Conservation (phyloP, 164 flowering plant species). For the Chimonanthus salicifolius region DNA sequence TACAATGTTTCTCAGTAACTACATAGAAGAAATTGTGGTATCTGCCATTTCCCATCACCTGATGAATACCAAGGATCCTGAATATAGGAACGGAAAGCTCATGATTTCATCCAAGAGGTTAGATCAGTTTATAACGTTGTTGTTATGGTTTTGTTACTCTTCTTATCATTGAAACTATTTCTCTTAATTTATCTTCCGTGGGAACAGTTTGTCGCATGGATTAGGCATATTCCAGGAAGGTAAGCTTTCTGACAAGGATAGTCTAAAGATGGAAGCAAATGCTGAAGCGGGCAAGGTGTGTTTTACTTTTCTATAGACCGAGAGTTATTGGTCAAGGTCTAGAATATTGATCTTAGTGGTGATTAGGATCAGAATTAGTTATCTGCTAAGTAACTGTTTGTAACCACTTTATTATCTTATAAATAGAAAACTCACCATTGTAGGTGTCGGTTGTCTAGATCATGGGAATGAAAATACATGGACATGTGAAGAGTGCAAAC, state of each 20-base stretch:
- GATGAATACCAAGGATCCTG: constrained; percentile 76
- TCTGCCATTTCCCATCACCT: constrained; percentile 90
- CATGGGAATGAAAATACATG: no score
- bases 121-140: constrained; percentile 1
- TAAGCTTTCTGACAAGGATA: constrained; percentile 36
- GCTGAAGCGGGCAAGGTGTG: constrained; percentile 53
- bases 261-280: constrained; percentile 42
- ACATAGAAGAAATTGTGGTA: constrained; percentile 88
- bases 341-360: no score
- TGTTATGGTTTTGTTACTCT: not conserved
- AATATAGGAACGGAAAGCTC: constrained; percentile 85
- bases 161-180: not conserved
- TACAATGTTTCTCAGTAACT: constrained; percentile 60
- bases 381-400: no score
- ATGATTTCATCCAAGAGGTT: constrained; percentile 81
- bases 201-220: constrained; percentile 83
- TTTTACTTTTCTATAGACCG: not conserved
- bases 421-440: no score
- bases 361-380: no score
- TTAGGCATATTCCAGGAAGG: constrained; percentile 72
- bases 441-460: no score
- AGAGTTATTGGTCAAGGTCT: not conserved
- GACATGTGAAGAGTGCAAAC: no score
- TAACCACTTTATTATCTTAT: no score
- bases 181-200: constrained; percentile 8